Conservation (phyloP, 345 rosid species). For the Aegle marmelos region DNA sequence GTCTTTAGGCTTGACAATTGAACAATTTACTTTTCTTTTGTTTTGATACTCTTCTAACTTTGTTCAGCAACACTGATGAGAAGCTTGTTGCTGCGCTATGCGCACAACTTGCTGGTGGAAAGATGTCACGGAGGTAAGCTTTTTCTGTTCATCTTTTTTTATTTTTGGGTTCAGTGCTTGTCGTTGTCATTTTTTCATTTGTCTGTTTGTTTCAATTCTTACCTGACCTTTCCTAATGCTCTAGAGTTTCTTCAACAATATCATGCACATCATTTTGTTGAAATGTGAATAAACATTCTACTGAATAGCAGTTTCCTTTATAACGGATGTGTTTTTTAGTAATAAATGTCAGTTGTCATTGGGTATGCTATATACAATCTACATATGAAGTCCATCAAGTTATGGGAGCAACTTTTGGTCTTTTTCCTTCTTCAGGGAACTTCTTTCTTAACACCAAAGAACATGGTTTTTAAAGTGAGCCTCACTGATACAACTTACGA, state of each 20-base stretch:
- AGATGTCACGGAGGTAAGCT: conserved; percentile 50
- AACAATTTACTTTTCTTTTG: neutral
- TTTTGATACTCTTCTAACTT: conserved; percentile 17
- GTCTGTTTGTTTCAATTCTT: neutral
- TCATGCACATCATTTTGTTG: neutral
- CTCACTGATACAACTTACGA: neutral
- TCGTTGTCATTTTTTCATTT: neutral
- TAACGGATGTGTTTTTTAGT: neutral
- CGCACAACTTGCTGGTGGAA: conserved; percentile 50
- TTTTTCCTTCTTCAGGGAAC: neutral
- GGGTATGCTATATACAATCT: neutral
- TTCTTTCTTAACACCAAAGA: neutral
- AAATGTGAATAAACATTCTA: neutral
- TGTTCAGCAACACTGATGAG: conserved; percentile 83
- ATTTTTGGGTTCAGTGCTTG: neutral
- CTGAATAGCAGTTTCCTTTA: neutral
- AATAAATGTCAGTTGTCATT: neutral
- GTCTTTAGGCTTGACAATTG: conserved; percentile 18
- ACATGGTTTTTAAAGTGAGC: neutral
- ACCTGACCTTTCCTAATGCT: neutral
- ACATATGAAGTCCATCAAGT: neutral
- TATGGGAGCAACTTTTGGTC: neutral
- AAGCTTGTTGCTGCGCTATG: conserved; percentile 94
- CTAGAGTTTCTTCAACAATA: neutral
- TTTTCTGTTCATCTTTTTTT: conserved; percentile 9